These are phyloP conservation scores for Fusarium cicatricum DNA, from an alignment of 2,329 filamentous ascomycete genomes.

Conservation along the genomic window DNA sequence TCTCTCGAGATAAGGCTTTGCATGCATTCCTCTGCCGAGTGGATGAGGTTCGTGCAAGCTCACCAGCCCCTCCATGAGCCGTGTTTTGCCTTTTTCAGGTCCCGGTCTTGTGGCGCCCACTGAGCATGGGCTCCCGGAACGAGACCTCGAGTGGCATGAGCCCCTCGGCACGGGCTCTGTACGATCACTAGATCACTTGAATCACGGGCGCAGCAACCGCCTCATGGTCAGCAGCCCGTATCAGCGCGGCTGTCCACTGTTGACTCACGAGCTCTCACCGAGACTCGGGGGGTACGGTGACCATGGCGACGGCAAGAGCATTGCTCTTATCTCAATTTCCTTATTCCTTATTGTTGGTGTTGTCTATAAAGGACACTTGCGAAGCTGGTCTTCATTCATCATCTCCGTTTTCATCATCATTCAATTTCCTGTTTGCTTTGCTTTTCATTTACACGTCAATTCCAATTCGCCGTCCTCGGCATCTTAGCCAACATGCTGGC, in stretches of 20 bases:
- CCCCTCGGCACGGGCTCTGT: slow-evolving; percentile 20
- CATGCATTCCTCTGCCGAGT: slow-evolving; percentile 24
- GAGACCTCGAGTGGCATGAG: slow-evolving; percentile 5
- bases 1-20: slow-evolving; percentile 27
- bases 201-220: slow-evolving; percentile 30
- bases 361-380: slow-evolving; percentile 35
- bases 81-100: slow-evolving; percentile 29
- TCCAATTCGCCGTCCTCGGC: slow-evolving; percentile 15
- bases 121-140: slow-evolving; percentile 18
- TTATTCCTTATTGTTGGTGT: slow-evolving; percentile 10
- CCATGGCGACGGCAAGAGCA: slow-evolving; percentile 16
- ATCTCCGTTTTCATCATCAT: slow-evolving; percentile 14
- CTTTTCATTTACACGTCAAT: slow-evolving; percentile 23
- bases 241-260: slow-evolving; percentile 15
- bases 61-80: slow-evolving; percentile 9
- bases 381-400: slow-evolving; percentile 12
- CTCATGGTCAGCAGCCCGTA: slow-evolving; percentile 27
- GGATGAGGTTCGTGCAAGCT: slow-evolving; percentile 21
- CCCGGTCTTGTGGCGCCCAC: slow-evolving; percentile 39
- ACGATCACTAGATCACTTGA: slow-evolving; percentile 15
- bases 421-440: slow-evolving; percentile 9
- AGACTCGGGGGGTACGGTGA: slow-evolving; percentile 19
- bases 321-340: slow-evolving; percentile 23
- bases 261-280: slow-evolving; percentile 25
- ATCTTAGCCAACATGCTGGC: slow-evolving; percentile 47